Evolutionary conservation across 108 stramenopile genomes (phyloP), one percentile per base, ranked within the genome.

Genomic region (Conticribra guillardii): DNA sequence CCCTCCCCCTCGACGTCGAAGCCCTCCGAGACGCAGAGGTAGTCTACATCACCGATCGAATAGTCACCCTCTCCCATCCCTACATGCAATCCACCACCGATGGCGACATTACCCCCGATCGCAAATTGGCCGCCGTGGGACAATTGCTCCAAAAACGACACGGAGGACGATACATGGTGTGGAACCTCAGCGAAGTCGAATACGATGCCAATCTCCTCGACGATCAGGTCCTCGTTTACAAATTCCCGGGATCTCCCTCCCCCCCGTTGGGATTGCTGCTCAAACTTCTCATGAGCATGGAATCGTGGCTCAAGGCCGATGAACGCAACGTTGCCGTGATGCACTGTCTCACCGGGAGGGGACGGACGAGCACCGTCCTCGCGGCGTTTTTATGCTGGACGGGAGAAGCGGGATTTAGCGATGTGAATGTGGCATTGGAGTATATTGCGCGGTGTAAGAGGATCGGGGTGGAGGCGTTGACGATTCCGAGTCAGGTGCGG

Each of bases 301-400:
- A 99, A 83, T 84, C 79, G 21, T 99, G 97, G 97, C 74, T 99
- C 53, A 89, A 87, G 67, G 97, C 97, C 26, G 97, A 96, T 69
- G 76, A 80, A 11, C 75, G 81, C 52, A 94, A 95, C 68, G 97
- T 98, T 24, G 96, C 97, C 18, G 97, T 96, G 0, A 79, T 99
- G 7, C 97, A 98, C 70, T 99, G 98, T 82, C 84, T 99, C 55
- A 97, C 97, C 5, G 98, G 98, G 9, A 82, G 91, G 57, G 98
- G 98, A 2, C 74, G 97, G 21, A 97, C 96, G 9, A 79, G 75
- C 22, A 97, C 91, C 0, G 96, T 98, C 18, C 55, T 96, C 4
- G 94, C 97, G 0, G 93, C 94, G 32, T 92, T 96, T 51, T 71
- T 98, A 48, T 93, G 90, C 54, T 98, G 98, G 98, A 84, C 96